Evolutionary conservation across 1,139 yeast genomes (phyloP), one percentile per base, ranked within the genome.

Genomic region (Lipomyces yarrowii): DNA sequence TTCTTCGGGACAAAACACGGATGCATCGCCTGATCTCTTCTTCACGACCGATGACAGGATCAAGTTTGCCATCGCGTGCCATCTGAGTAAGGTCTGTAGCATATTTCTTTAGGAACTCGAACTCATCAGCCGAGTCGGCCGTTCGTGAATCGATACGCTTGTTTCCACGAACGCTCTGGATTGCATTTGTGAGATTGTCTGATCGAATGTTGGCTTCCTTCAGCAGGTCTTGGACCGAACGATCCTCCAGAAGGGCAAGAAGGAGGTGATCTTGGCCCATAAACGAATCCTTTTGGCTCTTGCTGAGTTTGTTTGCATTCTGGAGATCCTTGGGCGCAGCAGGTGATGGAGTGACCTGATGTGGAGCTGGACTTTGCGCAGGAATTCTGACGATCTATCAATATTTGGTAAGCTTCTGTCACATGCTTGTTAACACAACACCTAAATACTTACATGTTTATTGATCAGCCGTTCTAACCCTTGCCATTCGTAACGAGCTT

Each of bases 41-140:
- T 78, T 94, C 99, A 80, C 99, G 88, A 64, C 99, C 99, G 76
- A 94, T 96, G 60, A 96, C 99, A 1, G 99, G 99, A 77, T 94
- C 99, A 69, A 94, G 86, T 77, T 90, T 90, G 75, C 99, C 99
- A 75, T 90, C 88, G 71, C 96, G 84, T 13, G 99, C 99, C 78
- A 87, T 87, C 73, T 91, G 96, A 0, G 99, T 96, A 81, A 94
- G 84, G 77, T 94, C 98, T 72, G 89, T 86, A 69, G 98, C 97
- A 77, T 94, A 94, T 77, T 96, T 94, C 69, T 84, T 81, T 74
- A 96, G 82, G 73, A 91, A 94, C 77, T 94, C 99, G 73, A 85
- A 87, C 67, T 89, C 85, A 59, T 88, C 86, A 13, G 94, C 89
- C 5, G 98, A 88, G 76, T 94, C 99, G 1, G 99, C 98, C 72